Conservation (phyloP, 768 basidiomycete species). For the Suillus variegatus region DNA sequence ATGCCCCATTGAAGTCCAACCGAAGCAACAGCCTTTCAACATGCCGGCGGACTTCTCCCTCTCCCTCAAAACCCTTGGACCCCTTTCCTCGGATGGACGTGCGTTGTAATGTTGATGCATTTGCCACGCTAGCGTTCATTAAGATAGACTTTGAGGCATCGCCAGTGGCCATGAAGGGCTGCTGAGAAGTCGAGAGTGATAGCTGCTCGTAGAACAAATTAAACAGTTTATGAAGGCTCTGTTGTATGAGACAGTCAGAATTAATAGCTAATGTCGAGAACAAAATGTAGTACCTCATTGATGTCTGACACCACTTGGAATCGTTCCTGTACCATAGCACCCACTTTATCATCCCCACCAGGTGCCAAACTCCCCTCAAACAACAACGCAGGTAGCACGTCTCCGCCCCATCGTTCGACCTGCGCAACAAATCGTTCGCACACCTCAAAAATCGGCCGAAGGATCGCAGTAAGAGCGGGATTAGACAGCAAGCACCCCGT, state of each 20-base stretch:
- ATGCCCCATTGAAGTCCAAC: slow-evolving; percentile 81
- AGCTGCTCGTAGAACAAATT: slow-evolving; percentile 82
- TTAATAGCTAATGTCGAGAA: background rate
- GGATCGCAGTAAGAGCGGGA: slow-evolving; percentile 54
- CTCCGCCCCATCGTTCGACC: slow-evolving; percentile 91
- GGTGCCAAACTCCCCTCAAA: slow-evolving; percentile 73
- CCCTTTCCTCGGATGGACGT: slow-evolving; percentile 54
- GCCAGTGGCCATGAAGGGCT: slow-evolving; percentile 59
- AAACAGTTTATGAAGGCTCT: slow-evolving; percentile 70
- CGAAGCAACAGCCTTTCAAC: slow-evolving; percentile 81
- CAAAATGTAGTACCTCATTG: slow-evolving; percentile 55
- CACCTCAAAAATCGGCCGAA: slow-evolving; percentile 75
- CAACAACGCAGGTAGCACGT: slow-evolving; percentile 80
- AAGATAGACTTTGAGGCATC: slow-evolving; percentile 74
- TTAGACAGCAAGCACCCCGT: slow-evolving; percentile 81
- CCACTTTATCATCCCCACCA: slow-evolving; percentile 59
- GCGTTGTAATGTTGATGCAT: slow-evolving; percentile 45
- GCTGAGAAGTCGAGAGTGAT: slow-evolving; percentile 73
- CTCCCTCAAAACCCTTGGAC: slow-evolving; percentile 54
- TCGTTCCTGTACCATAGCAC: slow-evolving; percentile 72
- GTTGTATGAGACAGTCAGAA: slow-evolving; percentile 6
- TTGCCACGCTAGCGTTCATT: slow-evolving; percentile 56
- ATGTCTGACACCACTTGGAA: slow-evolving; percentile 71
- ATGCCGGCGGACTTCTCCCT: slow-evolving; percentile 73
- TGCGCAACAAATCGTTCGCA: slow-evolving; percentile 88